Evolutionary conservation across 2,329 filamentous ascomycete genomes (phyloP).

Genomic region (Pleomassaria siparia): DNA sequence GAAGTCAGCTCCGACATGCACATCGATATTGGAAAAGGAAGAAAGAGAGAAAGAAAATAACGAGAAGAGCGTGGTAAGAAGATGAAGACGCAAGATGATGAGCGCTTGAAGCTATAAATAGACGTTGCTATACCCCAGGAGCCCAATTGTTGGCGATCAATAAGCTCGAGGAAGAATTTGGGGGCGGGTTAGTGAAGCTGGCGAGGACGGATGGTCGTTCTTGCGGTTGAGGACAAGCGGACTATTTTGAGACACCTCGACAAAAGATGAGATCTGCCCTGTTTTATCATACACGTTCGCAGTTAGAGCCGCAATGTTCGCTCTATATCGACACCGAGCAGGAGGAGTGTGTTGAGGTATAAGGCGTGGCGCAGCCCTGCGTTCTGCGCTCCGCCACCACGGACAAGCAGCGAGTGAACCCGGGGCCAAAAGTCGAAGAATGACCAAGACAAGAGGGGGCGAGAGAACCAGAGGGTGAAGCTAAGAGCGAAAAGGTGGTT

Average conservation of each 20-base stretch:
- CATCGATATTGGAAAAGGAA: too few relatives aligned
- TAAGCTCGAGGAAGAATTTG: not conserved
- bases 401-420: not conserved
- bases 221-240: not conserved
- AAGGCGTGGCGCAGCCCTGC: conserved; percentile 4
- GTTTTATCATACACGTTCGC: not conserved
- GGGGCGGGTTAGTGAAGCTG: conserved; percentile 7
- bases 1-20: too few relatives aligned
- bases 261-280: not conserved
- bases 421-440: conserved; percentile 3
- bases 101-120: not conserved
- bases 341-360: not conserved
- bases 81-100: not conserved
- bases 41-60: too few relatives aligned
- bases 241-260: conserved; percentile 8
- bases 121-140: not conserved
- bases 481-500: not conserved
- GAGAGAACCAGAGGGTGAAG: not conserved
- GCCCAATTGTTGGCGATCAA: not conserved
- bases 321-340: conserved; percentile 1
- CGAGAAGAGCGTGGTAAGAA: not conserved
- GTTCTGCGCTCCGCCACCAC: conserved; percentile 2
- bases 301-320: not conserved
- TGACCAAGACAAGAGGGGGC: not conserved
- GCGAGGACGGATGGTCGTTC: conserved; percentile 1